phyloP scores from a whole-genome alignment of 192 early-diverging fungal species.

The Rhizoclosmatium sp. region DNA sequence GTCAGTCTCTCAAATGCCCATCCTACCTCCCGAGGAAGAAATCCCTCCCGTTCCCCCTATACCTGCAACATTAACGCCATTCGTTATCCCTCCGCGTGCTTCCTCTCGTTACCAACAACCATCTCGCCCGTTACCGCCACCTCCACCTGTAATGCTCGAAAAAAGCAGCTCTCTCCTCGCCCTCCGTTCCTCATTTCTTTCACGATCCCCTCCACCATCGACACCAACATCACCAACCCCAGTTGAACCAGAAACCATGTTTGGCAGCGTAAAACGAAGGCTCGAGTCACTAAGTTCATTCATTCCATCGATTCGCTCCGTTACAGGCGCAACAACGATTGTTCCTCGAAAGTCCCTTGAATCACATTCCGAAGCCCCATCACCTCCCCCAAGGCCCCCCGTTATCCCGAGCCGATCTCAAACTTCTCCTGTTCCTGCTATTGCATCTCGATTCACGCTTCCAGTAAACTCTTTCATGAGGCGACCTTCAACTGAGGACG shows the following conservation, averaged over 20 bases:
- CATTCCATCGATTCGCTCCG: background rate
- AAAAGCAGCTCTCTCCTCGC: background rate
- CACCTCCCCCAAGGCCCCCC: background rate
- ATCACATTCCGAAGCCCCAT: background rate
- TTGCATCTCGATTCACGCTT: background rate
- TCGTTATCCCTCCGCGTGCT: conserved; percentile 13
- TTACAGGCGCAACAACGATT: background rate
- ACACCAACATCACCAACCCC: background rate
- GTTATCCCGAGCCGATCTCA: background rate
- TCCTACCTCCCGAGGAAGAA: too few relatives aligned
- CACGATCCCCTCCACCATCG: background rate
- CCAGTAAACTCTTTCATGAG: conserved; percentile 6
- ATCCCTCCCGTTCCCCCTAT: too few relatives aligned
- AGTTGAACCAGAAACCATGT: conserved; percentile 2
- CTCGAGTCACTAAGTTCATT: background rate
- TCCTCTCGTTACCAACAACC: background rate
- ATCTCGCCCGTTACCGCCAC: background rate
- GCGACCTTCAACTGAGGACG: background rate
- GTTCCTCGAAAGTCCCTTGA: background rate
- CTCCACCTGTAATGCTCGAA: background rate
- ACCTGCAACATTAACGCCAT: background rate
- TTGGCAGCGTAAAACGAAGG: background rate
- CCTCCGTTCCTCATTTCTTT: background rate
- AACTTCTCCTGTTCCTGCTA: background rate
- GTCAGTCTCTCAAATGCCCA: too few relatives aligned